Conservation (phyloP, 306 rosid genomes). For the Medicago lupulina region DNA sequence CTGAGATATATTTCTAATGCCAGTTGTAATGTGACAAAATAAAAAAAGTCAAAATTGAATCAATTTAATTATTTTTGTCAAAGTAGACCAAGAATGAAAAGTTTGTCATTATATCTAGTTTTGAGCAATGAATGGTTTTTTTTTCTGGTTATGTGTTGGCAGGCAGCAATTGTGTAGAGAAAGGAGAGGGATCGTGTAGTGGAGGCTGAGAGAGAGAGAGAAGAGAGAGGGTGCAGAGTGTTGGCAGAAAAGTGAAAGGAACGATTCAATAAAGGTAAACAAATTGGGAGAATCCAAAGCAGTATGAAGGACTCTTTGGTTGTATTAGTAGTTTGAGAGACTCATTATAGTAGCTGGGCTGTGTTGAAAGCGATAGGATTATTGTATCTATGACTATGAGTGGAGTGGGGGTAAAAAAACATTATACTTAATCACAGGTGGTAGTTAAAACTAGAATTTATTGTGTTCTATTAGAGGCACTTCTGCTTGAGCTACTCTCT, state of each 20-base stretch:
- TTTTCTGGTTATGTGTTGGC: background rate
- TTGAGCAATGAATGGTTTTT: slow-evolving; percentile 8
- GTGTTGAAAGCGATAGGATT: slow-evolving; percentile 40
- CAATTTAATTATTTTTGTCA: background rate
- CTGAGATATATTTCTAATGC: slow-evolving; percentile 30
- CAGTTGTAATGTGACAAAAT: slow-evolving; percentile 19
- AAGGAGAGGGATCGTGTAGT: slow-evolving; percentile 36
- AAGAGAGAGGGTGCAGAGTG: slow-evolving; percentile 43
- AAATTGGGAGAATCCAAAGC: slow-evolving; percentile 53
- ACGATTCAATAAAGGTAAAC: slow-evolving; percentile 56
- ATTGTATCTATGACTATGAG: slow-evolving; percentile 1
- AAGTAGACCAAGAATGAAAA: slow-evolving; percentile 23
- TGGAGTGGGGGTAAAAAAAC: background rate
- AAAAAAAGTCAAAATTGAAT: slow-evolving; percentile 10
- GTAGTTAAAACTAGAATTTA: slow-evolving; percentile 34
- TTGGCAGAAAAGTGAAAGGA: slow-evolving; percentile 61
- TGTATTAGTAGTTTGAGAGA: slow-evolving; percentile 31
- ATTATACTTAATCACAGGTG: background rate
- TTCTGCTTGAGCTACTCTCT: background rate
- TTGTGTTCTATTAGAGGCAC: background rate
- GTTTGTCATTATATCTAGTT: slow-evolving; percentile 18
- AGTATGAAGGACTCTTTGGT: slow-evolving; percentile 31
- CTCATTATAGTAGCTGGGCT: slow-evolving; percentile 35
- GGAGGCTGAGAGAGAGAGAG: slow-evolving; percentile 28
- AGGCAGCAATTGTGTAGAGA: background rate